phyloP scores from a whole-genome alignment of 2,329 filamentous ascomycete genomes.

The Penicillium crustosum region DNA sequence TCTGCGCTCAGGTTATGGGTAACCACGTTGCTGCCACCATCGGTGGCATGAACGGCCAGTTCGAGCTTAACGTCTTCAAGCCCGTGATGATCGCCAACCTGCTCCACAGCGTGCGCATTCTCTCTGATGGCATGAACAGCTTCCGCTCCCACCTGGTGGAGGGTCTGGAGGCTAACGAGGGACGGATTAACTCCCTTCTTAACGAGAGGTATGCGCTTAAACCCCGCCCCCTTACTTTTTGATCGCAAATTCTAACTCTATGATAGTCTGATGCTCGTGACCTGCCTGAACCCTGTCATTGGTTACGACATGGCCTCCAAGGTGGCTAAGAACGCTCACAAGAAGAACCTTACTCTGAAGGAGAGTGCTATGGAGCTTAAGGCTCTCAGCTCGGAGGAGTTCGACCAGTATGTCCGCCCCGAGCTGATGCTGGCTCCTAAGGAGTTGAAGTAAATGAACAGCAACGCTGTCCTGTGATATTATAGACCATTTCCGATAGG shows the following conservation, averaged over 20 bases:
- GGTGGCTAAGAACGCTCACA: conserved; percentile 98
- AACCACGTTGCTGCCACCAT: conserved; percentile 93
- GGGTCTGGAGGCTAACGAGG: conserved; percentile 89
- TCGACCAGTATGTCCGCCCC: conserved; percentile 83
- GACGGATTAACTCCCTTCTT: conserved; percentile 83
- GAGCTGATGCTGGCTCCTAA: conserved; percentile 93
- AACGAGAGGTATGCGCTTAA: conserved; percentile 75
- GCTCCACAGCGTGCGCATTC: conserved; percentile 83
- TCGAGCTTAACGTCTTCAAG: conserved; percentile 99
- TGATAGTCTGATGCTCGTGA: conserved; percentile 89
- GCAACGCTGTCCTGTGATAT: conserved; percentile 15
- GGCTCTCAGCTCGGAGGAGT: conserved; percentile 83
- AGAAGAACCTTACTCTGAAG: conserved; percentile 94
- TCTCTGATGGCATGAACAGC: conserved; percentile 89
- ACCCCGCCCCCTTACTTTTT: background rate
- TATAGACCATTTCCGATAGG: conserved; percentile 21
- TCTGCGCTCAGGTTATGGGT: conserved; percentile 96
- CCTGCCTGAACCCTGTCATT: conserved; percentile 95
- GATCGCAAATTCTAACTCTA: conserved; percentile 23
- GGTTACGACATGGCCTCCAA: conserved; percentile 97
- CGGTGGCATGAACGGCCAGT: conserved; percentile 95
- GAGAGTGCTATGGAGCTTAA: conserved; percentile 90
- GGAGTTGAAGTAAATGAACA: conserved; percentile 56
- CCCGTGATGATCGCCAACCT: conserved; percentile 93
- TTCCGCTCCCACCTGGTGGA: conserved; percentile 92